Evolutionary conservation across 2,329 filamentous ascomycete species (phyloP).

Genomic region (Seiridium cupressi): DNA sequence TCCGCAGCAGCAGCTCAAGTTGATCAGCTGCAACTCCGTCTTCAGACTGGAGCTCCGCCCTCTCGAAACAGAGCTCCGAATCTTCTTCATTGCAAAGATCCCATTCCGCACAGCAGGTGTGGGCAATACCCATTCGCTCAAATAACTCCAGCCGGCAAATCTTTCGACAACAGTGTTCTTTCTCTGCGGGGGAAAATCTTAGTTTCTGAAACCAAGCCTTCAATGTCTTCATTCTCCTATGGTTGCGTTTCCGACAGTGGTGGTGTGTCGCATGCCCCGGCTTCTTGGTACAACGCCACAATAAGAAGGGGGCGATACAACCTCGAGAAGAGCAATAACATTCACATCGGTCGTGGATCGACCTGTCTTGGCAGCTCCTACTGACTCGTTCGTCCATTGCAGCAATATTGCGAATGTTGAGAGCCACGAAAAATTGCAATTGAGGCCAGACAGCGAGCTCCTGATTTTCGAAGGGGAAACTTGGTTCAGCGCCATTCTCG

Average conservation of each 20-base stretch:
- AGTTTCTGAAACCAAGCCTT: background rate
- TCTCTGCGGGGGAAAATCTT: background rate
- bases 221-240: too few relatives aligned
- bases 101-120: background rate
- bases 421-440: background rate
- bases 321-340: background rate
- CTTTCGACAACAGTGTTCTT: background rate
- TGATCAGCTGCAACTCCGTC: background rate
- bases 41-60: background rate
- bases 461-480: background rate
- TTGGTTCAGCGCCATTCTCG: background rate
- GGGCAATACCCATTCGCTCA: background rate
- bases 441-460: background rate
- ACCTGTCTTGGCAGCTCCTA: background rate
- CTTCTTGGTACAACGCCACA: background rate
- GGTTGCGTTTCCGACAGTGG: too few relatives aligned
- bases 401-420: background rate
- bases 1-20: background rate
- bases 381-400: background rate
- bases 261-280: background rate
- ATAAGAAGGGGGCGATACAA: background rate
- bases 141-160: background rate
- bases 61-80: background rate
- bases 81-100: background rate
- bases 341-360: background rate